Percentiles rank a stretch among this genome's conserved stretches.
phyloP scores from a whole-genome alignment of 331 rosid genomes.

The Rosa hybrid region DNA sequence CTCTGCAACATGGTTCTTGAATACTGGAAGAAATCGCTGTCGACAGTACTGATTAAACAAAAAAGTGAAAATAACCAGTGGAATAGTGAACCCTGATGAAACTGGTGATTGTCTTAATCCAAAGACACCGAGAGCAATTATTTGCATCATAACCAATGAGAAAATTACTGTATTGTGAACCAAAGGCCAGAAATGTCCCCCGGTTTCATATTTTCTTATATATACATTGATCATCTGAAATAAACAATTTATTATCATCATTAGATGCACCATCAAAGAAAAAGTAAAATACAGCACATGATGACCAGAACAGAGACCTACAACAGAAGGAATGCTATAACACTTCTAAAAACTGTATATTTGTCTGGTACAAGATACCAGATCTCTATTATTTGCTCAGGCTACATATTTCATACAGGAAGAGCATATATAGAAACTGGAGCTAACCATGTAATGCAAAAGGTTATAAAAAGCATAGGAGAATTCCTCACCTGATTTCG shows the following conservation, averaged over 20 bases:
- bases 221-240: slow-evolving; percentile 89
- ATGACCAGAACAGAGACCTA: slow-evolving; percentile 3
- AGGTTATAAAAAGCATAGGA: neutral
- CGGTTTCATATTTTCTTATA: slow-evolving; percentile 58
- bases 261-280: neutral
- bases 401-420: neutral
- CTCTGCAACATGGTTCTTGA: slow-evolving; percentile 64
- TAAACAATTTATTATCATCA: neutral
- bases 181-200: slow-evolving; percentile 85
- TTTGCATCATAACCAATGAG: slow-evolving; percentile 73
- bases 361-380: neutral
- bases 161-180: slow-evolving; percentile 68
- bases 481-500: slow-evolving; percentile 75
- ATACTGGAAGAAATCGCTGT: slow-evolving; percentile 78
- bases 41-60: slow-evolving; percentile 80
- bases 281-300: neutral
- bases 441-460: neutral
- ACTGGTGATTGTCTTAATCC: slow-evolving; percentile 67
- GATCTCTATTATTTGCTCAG: neutral
- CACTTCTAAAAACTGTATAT: neutral
- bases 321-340: neutral
- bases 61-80: slow-evolving; percentile 65
- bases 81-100: slow-evolving; percentile 81
- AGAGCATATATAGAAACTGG: neutral
- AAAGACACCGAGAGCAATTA: slow-evolving; percentile 85